Base-by-base conservation (phyloP, 2,329 filamentous ascomycete species). In the Neurospora sp. region DNA sequence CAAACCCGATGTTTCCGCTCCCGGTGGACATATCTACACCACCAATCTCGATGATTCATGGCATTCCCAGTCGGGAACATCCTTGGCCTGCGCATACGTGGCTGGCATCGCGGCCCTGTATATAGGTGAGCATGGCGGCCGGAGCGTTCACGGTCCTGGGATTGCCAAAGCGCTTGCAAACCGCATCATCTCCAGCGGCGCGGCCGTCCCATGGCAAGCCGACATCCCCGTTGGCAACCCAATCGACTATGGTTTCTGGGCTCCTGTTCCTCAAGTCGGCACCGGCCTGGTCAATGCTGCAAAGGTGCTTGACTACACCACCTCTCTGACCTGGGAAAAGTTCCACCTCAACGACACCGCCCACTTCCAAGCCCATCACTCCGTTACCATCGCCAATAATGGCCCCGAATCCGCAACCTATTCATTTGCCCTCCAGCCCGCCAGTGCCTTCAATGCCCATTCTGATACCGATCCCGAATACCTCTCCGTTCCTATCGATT, bases 41-140 rank as follows among this genome's bases (percentile, higher is more conserved):
- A 86, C 85, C 1, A 82, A 81, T 66, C 79, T 82, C 1, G 76
- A 81, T 33, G 78, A 79, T 33, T 73, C 71, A 10, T 88, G 85
- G 72, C 80, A 80, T 15, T 78, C 83, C 7, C 78, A 84, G 69
- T 83, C 81, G 66, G 86, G 86, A 66, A 88, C 86, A 0, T 87
- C 84, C 0, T 87, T 88, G 86, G 82, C 85, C 0, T 82, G 82
- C 5, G 85, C 85, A 0, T 85, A 86, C 70, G 79, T 86, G 33
- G 84, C 85, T 43, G 85, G 84, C 15, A 78, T 84, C n/a, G 82
- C 82, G 3, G 83, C 82, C 7, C 75, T 85, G 36, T 84, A 82
- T 71, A 79, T 84, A 62, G 78, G 80, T 8, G 75, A 80, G 33
- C 76, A 81, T 68, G 82, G 82, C 2, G 82, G 82, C 1, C 79